Conservation (phyloP, 2,329 filamentous ascomycete genomes). For the Hypoxylon sp. region DNA sequence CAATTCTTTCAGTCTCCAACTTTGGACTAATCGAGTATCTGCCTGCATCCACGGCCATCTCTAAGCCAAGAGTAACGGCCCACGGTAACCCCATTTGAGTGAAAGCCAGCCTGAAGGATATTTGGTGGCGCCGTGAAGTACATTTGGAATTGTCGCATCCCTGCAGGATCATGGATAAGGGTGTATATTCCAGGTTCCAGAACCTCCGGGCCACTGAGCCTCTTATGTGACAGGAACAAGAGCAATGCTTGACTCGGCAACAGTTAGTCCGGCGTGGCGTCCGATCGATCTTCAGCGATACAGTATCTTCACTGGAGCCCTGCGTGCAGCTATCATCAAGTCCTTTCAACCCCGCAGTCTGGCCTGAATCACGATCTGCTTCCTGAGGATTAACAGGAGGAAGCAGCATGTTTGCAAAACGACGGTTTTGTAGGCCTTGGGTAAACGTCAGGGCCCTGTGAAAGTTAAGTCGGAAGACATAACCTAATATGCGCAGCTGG, state of each 20-base stretch:
- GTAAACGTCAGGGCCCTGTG: background rate
- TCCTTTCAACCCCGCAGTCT: background rate
- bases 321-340: background rate
- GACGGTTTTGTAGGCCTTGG: background rate
- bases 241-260: background rate
- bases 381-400: background rate
- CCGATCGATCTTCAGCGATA: background rate
- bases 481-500: background rate
- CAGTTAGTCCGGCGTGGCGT: background rate
- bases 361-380: background rate
- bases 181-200: background rate
- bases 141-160: background rate
- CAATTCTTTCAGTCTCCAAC: background rate
- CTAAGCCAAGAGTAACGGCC: background rate
- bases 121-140: background rate
- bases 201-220: background rate
- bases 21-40: background rate
- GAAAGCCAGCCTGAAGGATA: background rate
- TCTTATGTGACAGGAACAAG: background rate
- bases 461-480: background rate
- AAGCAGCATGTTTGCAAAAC: background rate
- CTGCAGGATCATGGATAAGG: background rate
- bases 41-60: background rate
- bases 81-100: background rate
- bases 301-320: background rate